These are phyloP conservation scores for Galium porrigens DNA, from an alignment of 305 asterid species.

Conservation along the genomic window DNA sequence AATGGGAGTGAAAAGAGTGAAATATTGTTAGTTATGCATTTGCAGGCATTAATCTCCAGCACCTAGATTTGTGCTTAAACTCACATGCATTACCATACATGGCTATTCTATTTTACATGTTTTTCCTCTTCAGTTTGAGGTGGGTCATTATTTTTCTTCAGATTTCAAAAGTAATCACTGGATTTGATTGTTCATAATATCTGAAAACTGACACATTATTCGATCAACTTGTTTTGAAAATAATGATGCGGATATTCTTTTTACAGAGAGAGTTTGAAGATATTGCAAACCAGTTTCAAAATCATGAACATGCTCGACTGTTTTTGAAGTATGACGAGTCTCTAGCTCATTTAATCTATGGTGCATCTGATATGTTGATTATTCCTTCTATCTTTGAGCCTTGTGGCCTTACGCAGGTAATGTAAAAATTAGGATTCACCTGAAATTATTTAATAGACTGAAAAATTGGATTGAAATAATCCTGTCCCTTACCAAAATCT, in stretches of 20 bases:
- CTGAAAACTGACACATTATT: neutral
- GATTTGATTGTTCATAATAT: neutral
- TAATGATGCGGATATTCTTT: slow-evolving; percentile 3
- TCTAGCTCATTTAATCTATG: slow-evolving; percentile 71
- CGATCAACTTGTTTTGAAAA: neutral
- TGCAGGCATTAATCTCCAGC: neutral
- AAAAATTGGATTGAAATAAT: neutral
- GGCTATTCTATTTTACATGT: neutral
- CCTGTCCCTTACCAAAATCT: slow-evolving; percentile 6
- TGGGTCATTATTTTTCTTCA: neutral
- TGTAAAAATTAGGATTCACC: neutral
- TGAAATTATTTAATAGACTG: neutral
- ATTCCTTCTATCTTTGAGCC: slow-evolving; percentile 97
- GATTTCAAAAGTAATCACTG: neutral
- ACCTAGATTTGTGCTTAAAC: neutral
- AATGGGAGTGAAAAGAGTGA: neutral
- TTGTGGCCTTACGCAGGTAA: slow-evolving; percentile 96
- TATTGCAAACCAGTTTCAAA: slow-evolving; percentile 46
- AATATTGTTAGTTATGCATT: neutral
- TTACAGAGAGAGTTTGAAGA: slow-evolving; percentile 85
- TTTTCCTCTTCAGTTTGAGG: neutral
- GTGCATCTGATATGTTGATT: slow-evolving; percentile 87
- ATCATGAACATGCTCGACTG: slow-evolving; percentile 58
- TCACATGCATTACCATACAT: neutral
- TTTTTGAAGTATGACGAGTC: slow-evolving; percentile 80